A percentile compares a stretch with the other conserved stretches of the same genome.
Evolutionary conservation across 768 basidiomycete genomes (phyloP).

Genomic region (Mrakia gelida): DNA sequence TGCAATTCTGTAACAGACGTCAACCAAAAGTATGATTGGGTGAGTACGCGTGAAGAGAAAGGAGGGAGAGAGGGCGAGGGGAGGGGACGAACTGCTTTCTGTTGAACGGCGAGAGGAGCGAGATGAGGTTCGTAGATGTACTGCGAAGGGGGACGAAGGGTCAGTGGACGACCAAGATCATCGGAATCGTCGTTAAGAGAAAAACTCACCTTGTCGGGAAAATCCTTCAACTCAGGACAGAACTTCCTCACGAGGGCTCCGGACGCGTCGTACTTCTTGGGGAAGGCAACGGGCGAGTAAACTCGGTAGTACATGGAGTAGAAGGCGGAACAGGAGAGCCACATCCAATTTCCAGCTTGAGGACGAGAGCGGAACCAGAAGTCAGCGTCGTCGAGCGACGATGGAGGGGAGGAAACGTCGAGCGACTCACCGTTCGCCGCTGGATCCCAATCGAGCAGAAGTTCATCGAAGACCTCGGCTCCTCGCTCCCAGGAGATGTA

Average conservation of each 20-base stretch:
- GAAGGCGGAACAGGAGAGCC: conserved; percentile 41
- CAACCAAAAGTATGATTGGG: neutral
- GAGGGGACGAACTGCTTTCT: conserved; percentile 36
- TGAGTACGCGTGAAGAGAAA: neutral
- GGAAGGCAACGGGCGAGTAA: conserved; percentile 28
- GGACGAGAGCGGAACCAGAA: conserved; percentile 22
- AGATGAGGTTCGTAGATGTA: conserved; percentile 46
- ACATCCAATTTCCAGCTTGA: conserved; percentile 46
- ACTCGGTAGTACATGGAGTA: conserved; percentile 29
- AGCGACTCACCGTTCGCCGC: conserved; percentile 26
- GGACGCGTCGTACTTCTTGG: conserved; percentile 43
- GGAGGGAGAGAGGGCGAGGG: neutral
- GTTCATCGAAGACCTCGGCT: conserved; percentile 48
- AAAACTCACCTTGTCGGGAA: conserved; percentile 45
- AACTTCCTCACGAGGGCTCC: conserved; percentile 45
- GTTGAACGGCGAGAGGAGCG: conserved; percentile 42
- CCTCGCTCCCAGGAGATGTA: conserved; percentile 49
- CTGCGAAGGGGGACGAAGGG: conserved; percentile 29
- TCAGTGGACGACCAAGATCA: too few relatives aligned
- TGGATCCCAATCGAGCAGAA: conserved; percentile 47
- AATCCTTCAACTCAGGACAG: conserved; percentile 46
- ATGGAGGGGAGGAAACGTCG: neutral
- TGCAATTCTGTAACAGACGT: conserved; percentile 35
- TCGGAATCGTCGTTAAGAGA: too few relatives aligned
- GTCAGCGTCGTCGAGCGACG: too few relatives aligned